A percentile compares a stretch with the other conserved stretches of the same genome.
Conservation (phyloP, 768 basidiomycete genomes). For the Termitomyces sp. region DNA sequence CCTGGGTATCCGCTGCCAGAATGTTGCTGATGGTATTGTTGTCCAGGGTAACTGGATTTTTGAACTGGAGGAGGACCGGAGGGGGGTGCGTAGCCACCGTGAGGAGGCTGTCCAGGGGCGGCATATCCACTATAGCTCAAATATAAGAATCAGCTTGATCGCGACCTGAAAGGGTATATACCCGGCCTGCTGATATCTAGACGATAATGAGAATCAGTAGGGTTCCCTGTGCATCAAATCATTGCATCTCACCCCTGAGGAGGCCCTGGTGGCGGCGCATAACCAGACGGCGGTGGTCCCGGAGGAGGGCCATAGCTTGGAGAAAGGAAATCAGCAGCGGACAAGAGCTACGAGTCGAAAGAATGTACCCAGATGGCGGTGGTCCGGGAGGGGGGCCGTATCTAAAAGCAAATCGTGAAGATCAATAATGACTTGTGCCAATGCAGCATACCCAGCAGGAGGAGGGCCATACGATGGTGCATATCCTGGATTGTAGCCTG, state of each 20-base stretch:
- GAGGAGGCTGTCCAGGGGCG: conserved; percentile 12
- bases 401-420: conserved; percentile 8
- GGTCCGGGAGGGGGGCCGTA: conserved; percentile 28
- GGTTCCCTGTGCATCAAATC: background rate
- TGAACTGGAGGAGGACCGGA: conserved; percentile 30
- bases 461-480: conserved; percentile 28
- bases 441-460: conserved; percentile 12
- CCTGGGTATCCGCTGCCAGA: conserved; percentile 23
- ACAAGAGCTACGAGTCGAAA: background rate
- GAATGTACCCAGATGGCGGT: conserved; percentile 25
- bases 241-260: conserved; percentile 9
- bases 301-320: conserved; percentile 16
- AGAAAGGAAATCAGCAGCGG: background rate
- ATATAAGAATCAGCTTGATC: background rate
- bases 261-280: conserved; percentile 17
- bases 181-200: conserved; percentile 6
- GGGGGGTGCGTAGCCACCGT: conserved; percentile 17
- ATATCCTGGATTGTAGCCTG: conserved; percentile 35
- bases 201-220: background rate
- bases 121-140: conserved; percentile 8
- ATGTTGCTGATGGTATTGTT: conserved; percentile 35
- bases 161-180: background rate
- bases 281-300: conserved; percentile 13
- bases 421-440: background rate
- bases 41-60: conserved; percentile 35